Conservation (phyloP, 441 rosid species). For the Geranium incanum region DNA sequence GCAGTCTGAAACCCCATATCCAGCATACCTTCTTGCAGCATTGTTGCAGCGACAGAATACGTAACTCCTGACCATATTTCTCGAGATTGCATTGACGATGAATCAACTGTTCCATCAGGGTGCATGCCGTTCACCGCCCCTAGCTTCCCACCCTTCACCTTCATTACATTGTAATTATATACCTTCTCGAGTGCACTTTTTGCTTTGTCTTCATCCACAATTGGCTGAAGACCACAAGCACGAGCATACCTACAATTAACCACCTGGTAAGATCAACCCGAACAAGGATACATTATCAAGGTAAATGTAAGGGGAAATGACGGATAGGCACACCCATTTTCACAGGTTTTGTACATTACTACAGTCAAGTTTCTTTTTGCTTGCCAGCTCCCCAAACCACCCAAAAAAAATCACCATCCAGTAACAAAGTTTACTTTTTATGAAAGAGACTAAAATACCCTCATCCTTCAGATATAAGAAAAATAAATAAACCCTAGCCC, state of each 20-base stretch:
- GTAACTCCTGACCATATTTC: constrained; percentile 94
- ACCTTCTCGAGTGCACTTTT: constrained; percentile 57
- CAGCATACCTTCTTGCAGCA: constrained; percentile 67
- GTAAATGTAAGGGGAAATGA: no score
- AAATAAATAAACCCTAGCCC: no score
- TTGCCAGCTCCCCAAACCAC: no score
- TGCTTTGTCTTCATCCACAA: constrained; percentile 61
- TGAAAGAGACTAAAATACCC: no score
- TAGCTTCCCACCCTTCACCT: constrained; percentile 63
- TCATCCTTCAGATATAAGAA: no score
- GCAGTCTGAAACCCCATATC: constrained; percentile 77
- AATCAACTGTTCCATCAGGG: constrained; percentile 72
- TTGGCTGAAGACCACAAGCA: constrained; percentile 74
- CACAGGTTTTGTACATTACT: no score
- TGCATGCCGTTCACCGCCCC: constrained; percentile 93
- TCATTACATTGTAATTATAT: constrained; percentile 61
- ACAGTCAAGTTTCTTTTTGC: no score
- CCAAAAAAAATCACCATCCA: no score
- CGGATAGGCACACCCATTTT: not conserved
- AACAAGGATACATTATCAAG: not conserved
- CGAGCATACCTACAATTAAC: constrained; percentile 55
- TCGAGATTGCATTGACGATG: constrained; percentile 69
- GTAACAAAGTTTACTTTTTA: no score
- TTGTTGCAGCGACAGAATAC: constrained; percentile 74
- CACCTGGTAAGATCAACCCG: not conserved